phyloP scores from a whole-genome alignment of 306 rosid genomes.

The Gastrolobium villosum region DNA sequence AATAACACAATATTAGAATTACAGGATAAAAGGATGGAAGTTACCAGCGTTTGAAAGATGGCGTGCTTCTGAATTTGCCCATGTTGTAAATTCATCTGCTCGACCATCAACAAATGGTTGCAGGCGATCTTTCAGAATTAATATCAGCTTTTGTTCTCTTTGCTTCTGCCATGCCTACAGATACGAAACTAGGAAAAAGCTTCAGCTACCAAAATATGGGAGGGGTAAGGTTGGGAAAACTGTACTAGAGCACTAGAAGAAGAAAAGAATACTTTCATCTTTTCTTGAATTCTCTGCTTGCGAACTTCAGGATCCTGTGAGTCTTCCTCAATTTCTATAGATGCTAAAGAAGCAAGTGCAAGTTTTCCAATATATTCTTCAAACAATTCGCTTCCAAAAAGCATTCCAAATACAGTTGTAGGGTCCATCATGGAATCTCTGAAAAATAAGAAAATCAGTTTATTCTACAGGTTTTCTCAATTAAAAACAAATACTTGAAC shows the following conservation, averaged over 20 bases:
- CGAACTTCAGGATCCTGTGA: conserved; percentile 64
- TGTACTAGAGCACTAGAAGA: conserved; percentile 18
- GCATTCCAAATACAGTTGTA: conserved; percentile 92
- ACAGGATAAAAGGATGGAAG: conserved; percentile 31
- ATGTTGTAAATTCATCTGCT: conserved; percentile 70
- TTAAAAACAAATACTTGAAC: neutral
- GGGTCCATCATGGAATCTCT: conserved; percentile 96
- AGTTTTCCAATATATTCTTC: conserved; percentile 92
- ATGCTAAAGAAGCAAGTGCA: conserved; percentile 77
- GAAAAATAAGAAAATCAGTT: conserved; percentile 25
- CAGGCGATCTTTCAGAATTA: conserved; percentile 68
- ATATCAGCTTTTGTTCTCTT: conserved; percentile 77
- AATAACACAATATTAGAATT: conserved; percentile 13
- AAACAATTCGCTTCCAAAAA: conserved; percentile 91
- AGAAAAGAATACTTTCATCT: conserved; percentile 62
- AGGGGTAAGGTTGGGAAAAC: neutral
- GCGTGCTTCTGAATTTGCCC: conserved; percentile 81
- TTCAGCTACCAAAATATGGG: conserved; percentile 40
- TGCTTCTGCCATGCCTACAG: conserved; percentile 78
- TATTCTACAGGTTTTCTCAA: conserved; percentile 19
- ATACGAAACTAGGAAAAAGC: conserved; percentile 40
- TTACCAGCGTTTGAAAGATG: conserved; percentile 86
- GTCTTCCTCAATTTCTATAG: conserved; percentile 73
- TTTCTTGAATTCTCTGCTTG: conserved; percentile 71
- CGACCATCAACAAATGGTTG: conserved; percentile 79